A percentile compares a stretch with the other conserved stretches of the same genome.
Evolutionary conservation across 768 basidiomycete species (phyloP).

Genomic region (Pleurotus platypus): DNA sequence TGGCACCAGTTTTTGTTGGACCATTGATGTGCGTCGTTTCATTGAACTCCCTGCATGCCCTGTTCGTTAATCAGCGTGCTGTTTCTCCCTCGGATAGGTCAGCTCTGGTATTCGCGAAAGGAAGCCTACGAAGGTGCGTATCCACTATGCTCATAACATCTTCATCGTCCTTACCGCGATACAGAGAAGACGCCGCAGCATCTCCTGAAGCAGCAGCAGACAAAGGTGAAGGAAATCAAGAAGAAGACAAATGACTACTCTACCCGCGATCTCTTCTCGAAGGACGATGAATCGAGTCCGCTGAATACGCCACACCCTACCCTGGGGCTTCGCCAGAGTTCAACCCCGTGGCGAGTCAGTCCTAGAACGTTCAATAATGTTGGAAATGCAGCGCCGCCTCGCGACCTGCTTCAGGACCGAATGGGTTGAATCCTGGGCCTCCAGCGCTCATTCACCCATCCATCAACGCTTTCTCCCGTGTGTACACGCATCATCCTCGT

Average conservation of each 20-base stretch:
- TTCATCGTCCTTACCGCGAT: constrained; percentile 1
- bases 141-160: not conserved
- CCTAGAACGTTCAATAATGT: too few species aligned
- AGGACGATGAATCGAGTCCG: constrained; percentile 70
- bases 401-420: constrained; percentile 9
- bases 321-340: constrained; percentile 34
- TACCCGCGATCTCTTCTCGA: constrained; percentile 88
- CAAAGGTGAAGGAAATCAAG: constrained; percentile 93
- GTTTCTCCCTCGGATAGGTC: constrained; percentile 76
- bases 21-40: constrained; percentile 67
- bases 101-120: constrained; percentile 78
- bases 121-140: constrained; percentile 74
- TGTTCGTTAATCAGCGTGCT: constrained; percentile 46
- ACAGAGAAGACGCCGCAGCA: constrained; percentile 76
- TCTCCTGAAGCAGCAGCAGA: constrained; percentile 74
- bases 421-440: constrained; percentile 20
- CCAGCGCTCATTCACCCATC: constrained; percentile 19
- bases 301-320: constrained; percentile 21
- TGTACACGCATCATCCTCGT: not conserved
- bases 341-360: constrained; percentile 17
- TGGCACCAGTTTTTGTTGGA: constrained; percentile 61
- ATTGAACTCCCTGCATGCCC: not conserved
- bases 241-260: constrained; percentile 95
- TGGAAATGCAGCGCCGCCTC: constrained; percentile 6
- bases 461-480: not conserved